Conservation (phyloP, 768 basidiomycete genomes). For the Boletus eberwhitei region DNA sequence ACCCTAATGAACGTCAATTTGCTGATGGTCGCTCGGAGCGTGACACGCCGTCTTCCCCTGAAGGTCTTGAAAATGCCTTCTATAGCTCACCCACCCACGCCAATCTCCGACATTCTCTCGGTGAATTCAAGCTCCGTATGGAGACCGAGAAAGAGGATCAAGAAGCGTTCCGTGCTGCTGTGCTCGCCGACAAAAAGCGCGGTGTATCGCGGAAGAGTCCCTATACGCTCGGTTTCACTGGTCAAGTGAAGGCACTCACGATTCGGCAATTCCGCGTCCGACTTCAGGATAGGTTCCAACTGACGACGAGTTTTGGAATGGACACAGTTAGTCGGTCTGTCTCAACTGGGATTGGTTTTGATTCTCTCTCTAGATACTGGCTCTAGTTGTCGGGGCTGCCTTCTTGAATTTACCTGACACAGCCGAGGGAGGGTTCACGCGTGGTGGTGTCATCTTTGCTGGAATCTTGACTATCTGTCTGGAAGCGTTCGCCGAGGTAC, state of each 20-base stretch:
- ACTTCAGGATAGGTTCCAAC: slow-evolving; percentile 74
- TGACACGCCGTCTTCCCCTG: slow-evolving; percentile 62
- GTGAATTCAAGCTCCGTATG: slow-evolving; percentile 54
- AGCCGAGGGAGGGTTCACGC: slow-evolving; percentile 81
- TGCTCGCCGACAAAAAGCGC: slow-evolving; percentile 71
- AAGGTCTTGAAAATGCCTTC: slow-evolving; percentile 65
- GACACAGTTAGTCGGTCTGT: slow-evolving; percentile 46
- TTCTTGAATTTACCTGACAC: slow-evolving; percentile 72
- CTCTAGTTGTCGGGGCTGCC: slow-evolving; percentile 69
- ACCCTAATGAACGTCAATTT: slow-evolving; percentile 82
- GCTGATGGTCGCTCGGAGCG: slow-evolving; percentile 53
- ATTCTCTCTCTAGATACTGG: slow-evolving; percentile 7
- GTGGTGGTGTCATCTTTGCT: slow-evolving; percentile 77
- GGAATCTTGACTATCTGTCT: slow-evolving; percentile 64
- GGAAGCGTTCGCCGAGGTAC: slow-evolving; percentile 69
- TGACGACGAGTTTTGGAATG: slow-evolving; percentile 66
- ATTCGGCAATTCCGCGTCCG: slow-evolving; percentile 70
- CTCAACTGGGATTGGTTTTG: neutral
- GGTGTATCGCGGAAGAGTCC: slow-evolving; percentile 76
- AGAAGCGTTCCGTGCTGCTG: slow-evolving; percentile 73
- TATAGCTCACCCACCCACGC: slow-evolving; percentile 43
- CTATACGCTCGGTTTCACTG: slow-evolving; percentile 75
- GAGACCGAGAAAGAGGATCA: slow-evolving; percentile 64
- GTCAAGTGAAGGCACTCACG: slow-evolving; percentile 70
- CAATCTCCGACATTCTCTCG: slow-evolving; percentile 44